These are phyloP conservation scores for Xylariaceae sp. DNA, from an alignment of 2,329 filamentous ascomycete species.

Conservation along the genomic window DNA sequence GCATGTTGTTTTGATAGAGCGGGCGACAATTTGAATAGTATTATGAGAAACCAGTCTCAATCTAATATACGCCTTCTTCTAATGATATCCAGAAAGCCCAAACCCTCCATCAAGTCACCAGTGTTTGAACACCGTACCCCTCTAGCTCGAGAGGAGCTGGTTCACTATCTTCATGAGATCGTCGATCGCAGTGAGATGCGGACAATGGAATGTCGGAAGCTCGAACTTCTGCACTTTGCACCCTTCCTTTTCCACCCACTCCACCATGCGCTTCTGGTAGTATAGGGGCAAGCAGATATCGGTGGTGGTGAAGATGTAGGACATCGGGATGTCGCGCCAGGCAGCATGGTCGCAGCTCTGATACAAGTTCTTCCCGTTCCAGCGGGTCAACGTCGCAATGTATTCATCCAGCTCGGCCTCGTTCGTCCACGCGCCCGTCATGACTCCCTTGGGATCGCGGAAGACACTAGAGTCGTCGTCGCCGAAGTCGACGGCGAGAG, in stretches of 20 bases:
- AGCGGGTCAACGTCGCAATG: conserved; percentile 8
- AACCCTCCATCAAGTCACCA: background rate
- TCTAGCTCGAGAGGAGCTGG: background rate
- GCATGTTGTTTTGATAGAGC: no score
- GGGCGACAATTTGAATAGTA: no score
- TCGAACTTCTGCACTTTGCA: background rate
- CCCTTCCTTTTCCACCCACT: background rate
- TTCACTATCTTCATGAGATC: background rate
- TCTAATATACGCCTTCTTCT: no score
- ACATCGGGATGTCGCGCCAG: background rate
- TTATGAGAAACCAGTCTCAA: no score
- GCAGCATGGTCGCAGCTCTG: conserved; percentile 7
- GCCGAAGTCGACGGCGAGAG: conserved; percentile 12
- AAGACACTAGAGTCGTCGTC: conserved; percentile 10
- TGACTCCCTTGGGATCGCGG: conserved; percentile 8
- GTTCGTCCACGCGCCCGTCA: conserved; percentile 5
- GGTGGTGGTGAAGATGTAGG: background rate
- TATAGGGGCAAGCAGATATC: background rate
- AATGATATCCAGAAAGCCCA: background rate
- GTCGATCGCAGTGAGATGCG: background rate
- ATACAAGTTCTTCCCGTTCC: conserved; percentile 20
- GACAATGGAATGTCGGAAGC: background rate
- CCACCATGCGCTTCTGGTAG: background rate
- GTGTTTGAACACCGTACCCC: background rate
- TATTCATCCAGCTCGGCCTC: conserved; percentile 14